Evolutionary conservation across 371 early-diverging fungal species (phyloP).

Genomic region (Actinomortierella ambigua): DNA sequence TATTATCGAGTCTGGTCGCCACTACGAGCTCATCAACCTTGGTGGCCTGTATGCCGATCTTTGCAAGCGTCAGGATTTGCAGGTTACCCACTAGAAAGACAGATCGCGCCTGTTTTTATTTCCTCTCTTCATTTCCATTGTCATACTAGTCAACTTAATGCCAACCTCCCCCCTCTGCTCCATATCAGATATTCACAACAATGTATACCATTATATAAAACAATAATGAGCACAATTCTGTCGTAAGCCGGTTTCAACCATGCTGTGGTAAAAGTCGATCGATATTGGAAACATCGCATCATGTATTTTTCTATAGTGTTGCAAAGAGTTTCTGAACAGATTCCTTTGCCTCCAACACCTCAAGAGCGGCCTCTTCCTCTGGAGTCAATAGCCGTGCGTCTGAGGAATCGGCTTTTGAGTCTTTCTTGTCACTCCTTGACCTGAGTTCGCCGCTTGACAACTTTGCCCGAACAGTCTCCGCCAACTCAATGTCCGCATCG

Average conservation of each 20-base stretch:
- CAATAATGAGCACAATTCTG: too few species aligned
- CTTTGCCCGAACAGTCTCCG: conserved; percentile 33
- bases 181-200: too few species aligned
- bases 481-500: conserved; percentile 31
- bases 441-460: neutral
- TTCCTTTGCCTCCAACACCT: conserved; percentile 37
- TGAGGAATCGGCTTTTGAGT: neutral
- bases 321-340: conserved; percentile 31
- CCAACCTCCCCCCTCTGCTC: too few species aligned
- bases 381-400: conserved; percentile 6
- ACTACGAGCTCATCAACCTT: conserved; percentile 62
- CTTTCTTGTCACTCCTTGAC: conserved; percentile 18
- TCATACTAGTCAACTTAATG: too few species aligned
- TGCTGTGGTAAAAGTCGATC: too few species aligned
- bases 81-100: conserved; percentile 56
- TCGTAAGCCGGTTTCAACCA: too few species aligned
- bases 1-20: conserved; percentile 82
- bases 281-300: too few species aligned
- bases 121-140: too few species aligned
- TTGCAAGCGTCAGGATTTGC: conserved; percentile 48
- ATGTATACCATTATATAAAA: too few species aligned
- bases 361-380: conserved; percentile 35
- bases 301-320: conserved; percentile 14
- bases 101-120: too few species aligned
- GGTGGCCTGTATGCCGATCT: conserved; percentile 50